Evolutionary conservation across 2,329 filamentous ascomycete species (phyloP), one percentile per base, ranked within the genome.

Genomic region (Pestalotiopsis sp.): DNA sequence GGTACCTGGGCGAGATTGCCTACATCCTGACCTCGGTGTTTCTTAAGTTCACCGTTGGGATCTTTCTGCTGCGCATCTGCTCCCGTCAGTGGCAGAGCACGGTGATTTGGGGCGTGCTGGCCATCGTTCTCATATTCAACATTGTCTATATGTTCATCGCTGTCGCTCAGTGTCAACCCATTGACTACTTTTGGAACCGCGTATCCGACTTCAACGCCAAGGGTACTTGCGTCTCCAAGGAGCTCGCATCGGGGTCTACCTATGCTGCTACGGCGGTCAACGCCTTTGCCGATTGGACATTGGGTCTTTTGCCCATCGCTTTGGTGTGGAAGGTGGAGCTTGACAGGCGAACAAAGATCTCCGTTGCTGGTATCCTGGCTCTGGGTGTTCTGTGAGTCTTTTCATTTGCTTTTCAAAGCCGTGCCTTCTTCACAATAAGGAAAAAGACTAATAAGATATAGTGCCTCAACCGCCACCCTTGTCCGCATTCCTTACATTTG

Each of bases 401-500:
- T 52, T 20, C 45, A 36, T 36, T 36, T 36, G 31, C 7, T 36
- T 36, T 36, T 6, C 31, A 36, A 36, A 7, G 9, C 31, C 31
- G 9, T 36, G 23, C 4, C 56, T 2, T 13, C 12, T 52, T 52
- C 39, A 9, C 20, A 39, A 56, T 52, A 12, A 41, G 13, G 23
- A 61, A 12, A 6, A n/a, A 64, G 1, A 20, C 52, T 57, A 57
- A 57, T 9, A 39, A 5, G 31, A 27, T 2, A 27, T 64, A 79
- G 81, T 64, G 82, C 81, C 20, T 82, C 80, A 3, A 73, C 80
- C 14, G 82, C 81, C 17, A 83, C 81, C 4, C 79, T 84, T 60
- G 78, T 83, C 36, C 80, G 82, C 14, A 80, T 84, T 39, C 78
- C 80, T 5, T 84, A 83, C 71, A 79, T 83, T n/a, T 75, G 76